Evolutionary conservation across 805 yeast species (phyloP), one percentile per base, ranked within the genome.

Genomic region (Candida ulmi): DNA sequence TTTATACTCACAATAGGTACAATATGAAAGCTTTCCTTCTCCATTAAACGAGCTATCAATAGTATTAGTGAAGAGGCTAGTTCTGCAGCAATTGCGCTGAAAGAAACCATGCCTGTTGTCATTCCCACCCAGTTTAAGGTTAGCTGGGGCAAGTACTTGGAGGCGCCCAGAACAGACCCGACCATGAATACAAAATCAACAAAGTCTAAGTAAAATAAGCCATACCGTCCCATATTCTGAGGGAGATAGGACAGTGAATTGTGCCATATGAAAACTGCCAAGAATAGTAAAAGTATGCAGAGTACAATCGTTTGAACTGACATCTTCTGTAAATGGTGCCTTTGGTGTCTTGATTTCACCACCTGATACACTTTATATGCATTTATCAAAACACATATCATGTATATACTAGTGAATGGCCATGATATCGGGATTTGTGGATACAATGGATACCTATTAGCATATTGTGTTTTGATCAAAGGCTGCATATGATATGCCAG

Each of bases 181-280:
- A 58, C 30, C 0, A 66, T 41, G 76, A 75, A 71, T 3, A 68
- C 11, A 33, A 45, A 62, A 38, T 71, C 72, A 4, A 69, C 43
- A 25, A 66, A 54, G 43, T 75, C 80, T 17, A 73, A 44, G 21
- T 53, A 48, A 37, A 56, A 61, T 1, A 69, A 34, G 0, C 66
- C 67, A 41, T 52, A 49, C 24, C 37, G 45, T 1, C 68, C 67
- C 19, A 56, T 51, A 18, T 45, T 28, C 8, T n/a, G 8, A 12
- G 35, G 37, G 12, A 31, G 27, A 3, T 37, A 23, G 8, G 25
- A 12, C 4, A 30, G 23, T 7, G 36, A 35, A 24, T 30, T 35
- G 17, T 32, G 31, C 15, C 32, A n/a, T 4, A 50, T 17, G 30
- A 40, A 42, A 1, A 37, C 12, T 8, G 29, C 33, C 2, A 33